A percentile compares a stretch with the other conserved stretches of the same genome.
These are phyloP conservation scores for Debaryomyces maramus DNA, from an alignment of 805 yeast species.

Conservation along the genomic window DNA sequence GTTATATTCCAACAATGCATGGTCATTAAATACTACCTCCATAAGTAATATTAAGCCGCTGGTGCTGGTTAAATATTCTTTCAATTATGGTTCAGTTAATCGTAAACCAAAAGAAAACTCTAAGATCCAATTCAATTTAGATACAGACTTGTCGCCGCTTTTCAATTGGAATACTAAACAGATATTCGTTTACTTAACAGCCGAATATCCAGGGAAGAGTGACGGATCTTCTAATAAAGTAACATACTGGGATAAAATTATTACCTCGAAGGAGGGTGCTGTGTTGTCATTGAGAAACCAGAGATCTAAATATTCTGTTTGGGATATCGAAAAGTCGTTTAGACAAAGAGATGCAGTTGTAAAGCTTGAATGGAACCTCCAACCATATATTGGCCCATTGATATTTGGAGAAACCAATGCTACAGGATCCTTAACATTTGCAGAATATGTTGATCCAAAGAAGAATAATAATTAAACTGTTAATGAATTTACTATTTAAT, in stretches of 20 bases:
- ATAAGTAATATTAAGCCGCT: slow-evolving; percentile 35
- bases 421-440: slow-evolving; percentile 31
- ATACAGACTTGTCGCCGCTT: slow-evolving; percentile 69
- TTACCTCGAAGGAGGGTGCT: slow-evolving; percentile 60
- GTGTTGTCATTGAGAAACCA: slow-evolving; percentile 48
- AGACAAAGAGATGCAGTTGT: slow-evolving; percentile 65
- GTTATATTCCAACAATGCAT: slow-evolving; percentile 46
- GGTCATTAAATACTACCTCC: slow-evolving; percentile 38
- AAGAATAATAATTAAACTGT: slow-evolving; percentile 4
- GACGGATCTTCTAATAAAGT: slow-evolving; percentile 57
- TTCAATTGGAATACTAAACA: slow-evolving; percentile 98
- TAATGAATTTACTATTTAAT: background rate
- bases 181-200: slow-evolving; percentile 87
- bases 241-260: slow-evolving; percentile 89
- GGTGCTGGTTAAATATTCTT: slow-evolving; percentile 52
- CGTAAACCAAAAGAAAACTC: slow-evolving; percentile 77
- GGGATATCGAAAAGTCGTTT: slow-evolving; percentile 73
- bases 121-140: slow-evolving; percentile 68
- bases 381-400: slow-evolving; percentile 85
- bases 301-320: slow-evolving; percentile 77
- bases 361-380: slow-evolving; percentile 84
- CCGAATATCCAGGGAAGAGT: slow-evolving; percentile 64
- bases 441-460: slow-evolving; percentile 17
- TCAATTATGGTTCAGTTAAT: slow-evolving; percentile 64
- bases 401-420: slow-evolving; percentile 57